Evolutionary conservation across 1,139 yeast species (phyloP).

Genomic region (Yamadazyma atmosphaerica): DNA sequence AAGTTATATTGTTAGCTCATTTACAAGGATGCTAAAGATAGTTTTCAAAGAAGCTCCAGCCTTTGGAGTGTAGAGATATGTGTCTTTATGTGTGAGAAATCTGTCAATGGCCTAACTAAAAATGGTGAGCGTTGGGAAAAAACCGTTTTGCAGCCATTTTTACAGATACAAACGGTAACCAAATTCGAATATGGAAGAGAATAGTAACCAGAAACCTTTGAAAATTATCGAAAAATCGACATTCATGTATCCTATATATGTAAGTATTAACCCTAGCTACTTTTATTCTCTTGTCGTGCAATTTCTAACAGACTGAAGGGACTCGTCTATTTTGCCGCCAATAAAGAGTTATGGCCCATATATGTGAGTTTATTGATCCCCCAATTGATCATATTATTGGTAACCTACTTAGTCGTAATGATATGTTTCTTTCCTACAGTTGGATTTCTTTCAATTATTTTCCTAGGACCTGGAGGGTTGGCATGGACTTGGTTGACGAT

Average conservation of each 20-base stretch:
- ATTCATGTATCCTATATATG: constrained; percentile 16
- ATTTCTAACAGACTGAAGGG: constrained; percentile 36
- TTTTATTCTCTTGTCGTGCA: constrained; percentile 5
- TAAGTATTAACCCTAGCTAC: constrained; percentile 8
- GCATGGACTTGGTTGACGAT: constrained; percentile 54
- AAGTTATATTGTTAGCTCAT: neutral
- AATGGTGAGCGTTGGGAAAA: neutral
- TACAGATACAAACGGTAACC: no score
- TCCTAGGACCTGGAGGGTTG: constrained; percentile 57
- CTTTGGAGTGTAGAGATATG: neutral
- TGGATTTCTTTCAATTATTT: constrained; percentile 44
- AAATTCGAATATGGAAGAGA: neutral
- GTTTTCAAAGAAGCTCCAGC: neutral
- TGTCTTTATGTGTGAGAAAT: no score
- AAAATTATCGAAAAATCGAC: constrained; percentile 4
- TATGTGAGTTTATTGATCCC: constrained; percentile 51
- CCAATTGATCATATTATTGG: constrained; percentile 42
- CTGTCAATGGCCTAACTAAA: no score
- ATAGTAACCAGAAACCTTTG: neutral
- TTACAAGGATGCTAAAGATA: neutral
- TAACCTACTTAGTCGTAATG: constrained; percentile 42
- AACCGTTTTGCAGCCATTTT: constrained; percentile 1
- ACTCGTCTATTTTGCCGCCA: constrained; percentile 40
- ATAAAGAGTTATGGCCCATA: constrained; percentile 54
- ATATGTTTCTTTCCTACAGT: constrained; percentile 48